A percentile compares a stretch with the other conserved stretches of the same genome.
phyloP scores from a whole-genome alignment of 177 flowering plant species.

The Tripterygium wilfordii region DNA sequence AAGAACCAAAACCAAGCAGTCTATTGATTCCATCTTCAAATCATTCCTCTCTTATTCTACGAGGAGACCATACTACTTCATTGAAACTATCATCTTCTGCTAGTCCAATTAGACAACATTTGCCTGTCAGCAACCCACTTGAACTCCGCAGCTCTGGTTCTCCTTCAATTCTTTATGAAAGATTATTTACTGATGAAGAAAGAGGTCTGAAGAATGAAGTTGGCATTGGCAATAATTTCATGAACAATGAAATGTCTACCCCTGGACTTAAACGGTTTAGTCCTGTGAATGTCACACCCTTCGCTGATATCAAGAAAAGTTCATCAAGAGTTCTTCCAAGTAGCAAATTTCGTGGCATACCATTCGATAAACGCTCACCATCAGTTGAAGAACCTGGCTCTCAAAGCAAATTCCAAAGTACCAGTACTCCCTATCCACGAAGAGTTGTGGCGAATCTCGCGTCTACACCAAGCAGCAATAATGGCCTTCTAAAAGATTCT shows the following conservation, averaged over 20 bases:
- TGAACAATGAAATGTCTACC: slow-evolving; percentile 24
- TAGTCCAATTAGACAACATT: slow-evolving; percentile 22
- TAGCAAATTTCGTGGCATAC: slow-evolving; percentile 14
- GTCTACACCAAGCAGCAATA: slow-evolving; percentile 20
- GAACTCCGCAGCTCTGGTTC: slow-evolving; percentile 19
- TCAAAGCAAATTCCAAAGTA: slow-evolving; percentile 17
- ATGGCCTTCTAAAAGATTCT: slow-evolving; percentile 16
- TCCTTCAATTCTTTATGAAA: slow-evolving; percentile 30
- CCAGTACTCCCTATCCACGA: slow-evolving; percentile 19
- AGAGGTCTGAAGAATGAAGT: slow-evolving; percentile 22
- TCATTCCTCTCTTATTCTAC: slow-evolving; percentile 26
- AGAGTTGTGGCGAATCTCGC: slow-evolving; percentile 18
- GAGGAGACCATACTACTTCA: slow-evolving; percentile 11
- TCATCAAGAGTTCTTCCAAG: too few relatives aligned
- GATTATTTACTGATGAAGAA: slow-evolving; percentile 24
- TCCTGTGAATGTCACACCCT: slow-evolving; percentile 14
- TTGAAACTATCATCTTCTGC: slow-evolving; percentile 24
- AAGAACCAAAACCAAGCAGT: slow-evolving; percentile 23
- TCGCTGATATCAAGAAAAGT: not conserved
- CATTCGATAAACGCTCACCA: slow-evolving; percentile 18
- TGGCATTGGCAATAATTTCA: slow-evolving; percentile 20
- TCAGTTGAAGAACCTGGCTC: slow-evolving; percentile 29
- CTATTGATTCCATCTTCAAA: slow-evolving; percentile 24
- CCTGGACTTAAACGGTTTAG: slow-evolving; percentile 19
- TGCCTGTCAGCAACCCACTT: slow-evolving; percentile 11